These are phyloP conservation scores for Xylariaceae sp. DNA, from an alignment of 2,329 filamentous ascomycete genomes.

Conservation along the genomic window DNA sequence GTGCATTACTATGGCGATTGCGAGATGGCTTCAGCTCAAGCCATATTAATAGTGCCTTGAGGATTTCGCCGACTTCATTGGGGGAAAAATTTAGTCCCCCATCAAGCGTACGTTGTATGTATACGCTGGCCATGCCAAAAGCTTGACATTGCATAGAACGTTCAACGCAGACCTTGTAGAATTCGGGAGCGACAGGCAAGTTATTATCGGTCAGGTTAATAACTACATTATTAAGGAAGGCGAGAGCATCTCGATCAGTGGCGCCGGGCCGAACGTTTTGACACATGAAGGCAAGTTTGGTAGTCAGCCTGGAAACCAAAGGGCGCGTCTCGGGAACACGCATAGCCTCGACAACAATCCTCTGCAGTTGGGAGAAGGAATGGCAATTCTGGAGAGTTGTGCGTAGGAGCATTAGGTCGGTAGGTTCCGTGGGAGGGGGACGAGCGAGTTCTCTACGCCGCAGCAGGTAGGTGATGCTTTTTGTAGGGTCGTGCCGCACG, in stretches of 20 bases:
- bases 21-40: neutral
- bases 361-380: constrained; percentile 21
- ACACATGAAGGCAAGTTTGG: constrained; percentile 3
- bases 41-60: too few relatives aligned
- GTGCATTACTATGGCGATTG: too few relatives aligned
- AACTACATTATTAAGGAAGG: constrained; percentile 41
- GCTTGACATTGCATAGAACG: constrained; percentile 24
- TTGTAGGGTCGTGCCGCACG: constrained; percentile 13
- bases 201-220: constrained; percentile 29
- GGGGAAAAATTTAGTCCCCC: too few relatives aligned
- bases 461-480: constrained; percentile 26
- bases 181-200: constrained; percentile 21
- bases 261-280: constrained; percentile 5
- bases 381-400: constrained; percentile 9
- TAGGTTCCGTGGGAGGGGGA: neutral
- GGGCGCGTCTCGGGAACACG: constrained; percentile 18
- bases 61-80: too few relatives aligned
- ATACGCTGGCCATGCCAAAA: constrained; percentile 17
- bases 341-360: constrained; percentile 21
- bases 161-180: constrained; percentile 31
- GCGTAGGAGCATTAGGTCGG: constrained; percentile 5
- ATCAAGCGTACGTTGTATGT: constrained; percentile 8
- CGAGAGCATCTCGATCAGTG: constrained; percentile 25
- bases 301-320: constrained; percentile 9
- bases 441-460: constrained; percentile 18